Conservation (phyloP, 2,329 filamentous ascomycete genomes). For the Hypocreales sp. region DNA sequence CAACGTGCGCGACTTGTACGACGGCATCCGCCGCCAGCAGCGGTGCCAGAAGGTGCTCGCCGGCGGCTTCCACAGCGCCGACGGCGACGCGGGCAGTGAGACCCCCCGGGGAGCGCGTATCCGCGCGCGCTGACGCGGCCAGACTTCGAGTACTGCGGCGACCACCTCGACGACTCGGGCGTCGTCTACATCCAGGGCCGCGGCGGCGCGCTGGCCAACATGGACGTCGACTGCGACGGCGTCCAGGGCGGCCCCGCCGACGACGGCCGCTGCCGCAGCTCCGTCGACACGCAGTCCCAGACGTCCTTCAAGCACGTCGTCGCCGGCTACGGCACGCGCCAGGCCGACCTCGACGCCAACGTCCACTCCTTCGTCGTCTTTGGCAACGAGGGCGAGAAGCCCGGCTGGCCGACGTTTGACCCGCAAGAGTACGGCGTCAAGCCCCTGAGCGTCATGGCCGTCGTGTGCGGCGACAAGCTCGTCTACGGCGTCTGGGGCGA, state of each 20-base stretch:
- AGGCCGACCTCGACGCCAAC: slow-evolving; percentile 31
- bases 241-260: slow-evolving; percentile 21
- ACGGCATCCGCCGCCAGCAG: slow-evolving; percentile 19
- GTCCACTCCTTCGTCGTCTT: slow-evolving; percentile 37
- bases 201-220: slow-evolving; percentile 28
- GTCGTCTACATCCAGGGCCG: slow-evolving; percentile 33
- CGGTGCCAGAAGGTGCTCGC: slow-evolving; percentile 22
- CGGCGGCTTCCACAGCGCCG: slow-evolving; percentile 23
- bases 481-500: slow-evolving; percentile 48
- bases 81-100: slow-evolving; percentile 19
- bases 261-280: slow-evolving; percentile 28
- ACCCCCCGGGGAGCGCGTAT: slow-evolving; percentile 16
- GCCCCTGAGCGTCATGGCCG: slow-evolving; percentile 37
- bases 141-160: slow-evolving; percentile 30
- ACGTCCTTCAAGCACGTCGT: slow-evolving; percentile 31
- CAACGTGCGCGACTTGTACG: slow-evolving; percentile 25
- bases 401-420: slow-evolving; percentile 20
- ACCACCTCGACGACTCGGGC: slow-evolving; percentile 21
- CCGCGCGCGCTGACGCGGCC: neutral
- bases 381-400: slow-evolving; percentile 25
- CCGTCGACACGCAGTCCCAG: slow-evolving; percentile 25
- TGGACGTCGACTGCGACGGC: slow-evolving; percentile 46
- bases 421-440: slow-evolving; percentile 25
- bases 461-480: slow-evolving; percentile 34
- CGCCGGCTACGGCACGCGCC: slow-evolving; percentile 17